phyloP scores from a whole-genome alignment of 345 rosid species.

The Hevea brasiliensis region DNA sequence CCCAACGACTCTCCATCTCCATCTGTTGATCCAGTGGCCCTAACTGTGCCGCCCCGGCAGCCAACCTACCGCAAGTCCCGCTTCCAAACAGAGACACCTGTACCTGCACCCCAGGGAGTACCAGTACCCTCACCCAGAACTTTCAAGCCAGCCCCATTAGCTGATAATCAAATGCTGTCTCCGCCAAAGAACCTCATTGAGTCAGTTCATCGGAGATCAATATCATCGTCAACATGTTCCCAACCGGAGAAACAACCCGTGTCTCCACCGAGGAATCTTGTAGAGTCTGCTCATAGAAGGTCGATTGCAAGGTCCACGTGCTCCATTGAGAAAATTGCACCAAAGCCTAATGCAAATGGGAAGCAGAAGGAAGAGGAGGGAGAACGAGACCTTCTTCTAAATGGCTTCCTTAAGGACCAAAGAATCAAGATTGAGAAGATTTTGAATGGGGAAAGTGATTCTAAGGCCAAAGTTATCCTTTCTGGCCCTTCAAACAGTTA shows the following conservation, averaged over 20 bases:
- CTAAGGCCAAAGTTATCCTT: slow-evolving; percentile 53
- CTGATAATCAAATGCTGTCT: slow-evolving; percentile 35
- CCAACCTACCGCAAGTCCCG: slow-evolving; percentile 46
- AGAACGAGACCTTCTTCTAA: slow-evolving; percentile 29
- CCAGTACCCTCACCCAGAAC: slow-evolving; percentile 37
- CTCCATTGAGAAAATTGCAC: slow-evolving; percentile 39
- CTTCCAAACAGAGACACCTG: slow-evolving; percentile 38
- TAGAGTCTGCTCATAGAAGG: slow-evolving; percentile 52
- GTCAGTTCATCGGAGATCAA: slow-evolving; percentile 41
- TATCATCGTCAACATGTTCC: slow-evolving; percentile 40
- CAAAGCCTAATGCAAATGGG: slow-evolving; percentile 15
- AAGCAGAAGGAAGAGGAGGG: slow-evolving; percentile 31
- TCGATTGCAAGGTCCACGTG: slow-evolving; percentile 50
- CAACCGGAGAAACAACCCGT: slow-evolving; percentile 29
- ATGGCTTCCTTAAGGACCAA: slow-evolving; percentile 52
- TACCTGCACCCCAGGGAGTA: slow-evolving; percentile 6
- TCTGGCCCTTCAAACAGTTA: slow-evolving; percentile 65
- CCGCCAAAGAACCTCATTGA: slow-evolving; percentile 44
- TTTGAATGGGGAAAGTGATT: slow-evolving; percentile 34
- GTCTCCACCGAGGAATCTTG: slow-evolving; percentile 55
- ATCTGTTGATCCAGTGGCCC: slow-evolving; percentile 21
- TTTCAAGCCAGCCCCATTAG: slow-evolving; percentile 31
- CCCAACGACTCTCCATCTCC: background rate
- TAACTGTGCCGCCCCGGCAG: slow-evolving; percentile 44
- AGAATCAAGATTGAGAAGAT: slow-evolving; percentile 44